These are phyloP conservation scores for Colletotrichum viniferum DNA, from an alignment of 2,329 filamentous ascomycete species.

Conservation along the genomic window DNA sequence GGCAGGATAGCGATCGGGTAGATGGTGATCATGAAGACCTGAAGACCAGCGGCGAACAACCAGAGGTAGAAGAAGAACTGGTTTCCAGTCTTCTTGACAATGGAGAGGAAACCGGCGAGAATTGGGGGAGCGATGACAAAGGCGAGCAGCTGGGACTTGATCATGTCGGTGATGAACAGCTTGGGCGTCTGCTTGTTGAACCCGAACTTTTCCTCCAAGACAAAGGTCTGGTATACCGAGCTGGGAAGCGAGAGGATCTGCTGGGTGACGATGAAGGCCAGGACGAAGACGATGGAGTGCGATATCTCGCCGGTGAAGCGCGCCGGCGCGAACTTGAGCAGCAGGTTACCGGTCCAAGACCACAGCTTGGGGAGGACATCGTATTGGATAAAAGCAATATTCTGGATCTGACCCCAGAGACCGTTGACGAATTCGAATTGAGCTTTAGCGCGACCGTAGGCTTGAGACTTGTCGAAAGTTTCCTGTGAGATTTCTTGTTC, in stretches of 20 bases:
- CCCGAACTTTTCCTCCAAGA: slow-evolving; percentile 94
- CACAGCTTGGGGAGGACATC: slow-evolving; percentile 92
- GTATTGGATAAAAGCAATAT: slow-evolving; percentile 86
- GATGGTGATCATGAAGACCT: slow-evolving; percentile 93
- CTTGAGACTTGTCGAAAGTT: slow-evolving; percentile 94
- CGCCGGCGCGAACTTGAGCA: slow-evolving; percentile 75
- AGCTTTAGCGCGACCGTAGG: slow-evolving; percentile 94
- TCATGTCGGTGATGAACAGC: slow-evolving; percentile 86
- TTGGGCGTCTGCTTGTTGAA: slow-evolving; percentile 98
- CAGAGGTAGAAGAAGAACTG: slow-evolving; percentile 98
- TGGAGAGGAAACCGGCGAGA: slow-evolving; percentile 89
- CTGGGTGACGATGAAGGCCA: slow-evolving; percentile 83
- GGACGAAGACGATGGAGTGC: slow-evolving; percentile 91
- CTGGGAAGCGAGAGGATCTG: slow-evolving; percentile 80
- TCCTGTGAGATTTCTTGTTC: slow-evolving; percentile 86
- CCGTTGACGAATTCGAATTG: slow-evolving; percentile 83
- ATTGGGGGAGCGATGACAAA: slow-evolving; percentile 84
- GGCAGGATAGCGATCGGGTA: slow-evolving; percentile 95
- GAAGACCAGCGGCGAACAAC: slow-evolving; percentile 87
- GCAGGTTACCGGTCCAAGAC: slow-evolving; percentile 76
- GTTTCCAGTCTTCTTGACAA: slow-evolving; percentile 91
- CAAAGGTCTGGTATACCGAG: slow-evolving; percentile 91
- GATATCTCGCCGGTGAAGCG: slow-evolving; percentile 90
- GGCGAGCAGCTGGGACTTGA: slow-evolving; percentile 87
- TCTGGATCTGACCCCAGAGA: slow-evolving; percentile 87